These are phyloP conservation scores for Ettlia oleoabundans DNA, from an alignment of 139 green algal genomes.

Conservation along the genomic window DNA sequence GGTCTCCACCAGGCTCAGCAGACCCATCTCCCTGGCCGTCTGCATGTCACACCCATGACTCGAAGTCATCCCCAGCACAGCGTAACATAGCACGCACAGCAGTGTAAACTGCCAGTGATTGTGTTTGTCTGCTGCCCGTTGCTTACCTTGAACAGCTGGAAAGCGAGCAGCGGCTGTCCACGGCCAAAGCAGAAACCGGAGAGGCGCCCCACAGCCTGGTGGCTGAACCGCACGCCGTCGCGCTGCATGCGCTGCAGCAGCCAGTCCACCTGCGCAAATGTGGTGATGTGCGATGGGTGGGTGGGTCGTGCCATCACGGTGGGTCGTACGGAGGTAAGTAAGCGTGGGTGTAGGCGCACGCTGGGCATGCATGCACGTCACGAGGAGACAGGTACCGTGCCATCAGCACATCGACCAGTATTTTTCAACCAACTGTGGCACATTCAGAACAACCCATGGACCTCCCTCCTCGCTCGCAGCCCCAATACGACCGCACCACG, in stretches of 20 bases:
- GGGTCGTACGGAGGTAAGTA: no score
- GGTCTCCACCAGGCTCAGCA: conserved; percentile 1
- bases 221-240: conserved; percentile 30
- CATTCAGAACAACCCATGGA: no score
- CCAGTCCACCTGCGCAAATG: conserved; percentile 18
- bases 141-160: conserved; percentile 30
- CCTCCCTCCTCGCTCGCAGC: background rate
- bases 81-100: no score
- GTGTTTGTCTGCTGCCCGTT: background rate
- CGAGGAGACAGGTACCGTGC: no score
- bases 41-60: background rate
- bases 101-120: no score
- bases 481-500: no score
- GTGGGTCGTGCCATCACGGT: no score
- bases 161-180: conserved; percentile 22
- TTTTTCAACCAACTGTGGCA: no score
- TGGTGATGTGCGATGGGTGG: no score
- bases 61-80: no score
- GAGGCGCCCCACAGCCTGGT: conserved; percentile 27
- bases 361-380: background rate
- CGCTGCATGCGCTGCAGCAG: conserved; percentile 25
- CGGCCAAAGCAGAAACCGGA: conserved; percentile 20
- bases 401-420: no score
- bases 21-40: conserved; percentile 12
- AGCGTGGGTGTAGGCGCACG: no score